phyloP scores from a whole-genome alignment of 257 asterid species.

The Fraxinus excelsior region DNA sequence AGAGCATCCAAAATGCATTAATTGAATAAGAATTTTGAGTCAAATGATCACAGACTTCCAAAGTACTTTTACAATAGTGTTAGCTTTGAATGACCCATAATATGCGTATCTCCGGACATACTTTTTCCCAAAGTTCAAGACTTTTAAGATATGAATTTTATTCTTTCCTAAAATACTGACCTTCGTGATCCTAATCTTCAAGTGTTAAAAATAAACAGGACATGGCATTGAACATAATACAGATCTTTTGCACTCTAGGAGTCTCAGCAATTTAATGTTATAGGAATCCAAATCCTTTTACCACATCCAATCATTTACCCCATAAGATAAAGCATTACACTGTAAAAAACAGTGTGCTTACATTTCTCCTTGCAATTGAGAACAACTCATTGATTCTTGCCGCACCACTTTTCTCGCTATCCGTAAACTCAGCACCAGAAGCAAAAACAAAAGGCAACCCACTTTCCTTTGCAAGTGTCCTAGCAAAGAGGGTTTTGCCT shows the following conservation, averaged over 20 bases:
- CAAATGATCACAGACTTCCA: not conserved
- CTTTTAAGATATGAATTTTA: not conserved
- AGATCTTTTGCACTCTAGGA: slow-evolving; percentile 6
- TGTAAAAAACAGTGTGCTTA: slow-evolving; percentile 40
- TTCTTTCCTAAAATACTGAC: slow-evolving; percentile 10
- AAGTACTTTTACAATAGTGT: not conserved
- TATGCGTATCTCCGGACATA: not conserved
- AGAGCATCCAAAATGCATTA: not conserved
- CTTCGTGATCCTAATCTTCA: not conserved
- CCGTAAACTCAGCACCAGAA: slow-evolving; percentile 98
- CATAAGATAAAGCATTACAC: slow-evolving; percentile 21
- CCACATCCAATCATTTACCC: slow-evolving; percentile 20
- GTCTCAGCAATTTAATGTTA: slow-evolving; percentile 12
- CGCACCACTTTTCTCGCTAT: slow-evolving; percentile 95
- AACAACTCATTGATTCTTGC: slow-evolving; percentile 85
- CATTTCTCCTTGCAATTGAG: slow-evolving; percentile 91
- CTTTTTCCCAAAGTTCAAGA: not conserved
- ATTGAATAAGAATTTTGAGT: not conserved
- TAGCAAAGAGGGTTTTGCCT: slow-evolving; percentile 95
- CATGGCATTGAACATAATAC: slow-evolving; percentile 8
- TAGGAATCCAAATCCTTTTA: slow-evolving; percentile 12
- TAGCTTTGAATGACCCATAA: not conserved
- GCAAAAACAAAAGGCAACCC: slow-evolving; percentile 99
- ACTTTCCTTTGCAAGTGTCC: slow-evolving; percentile 91
- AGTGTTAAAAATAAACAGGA: too few species aligned